Conservation (phyloP, 306 rosid species). For the Betula pendula region DNA sequence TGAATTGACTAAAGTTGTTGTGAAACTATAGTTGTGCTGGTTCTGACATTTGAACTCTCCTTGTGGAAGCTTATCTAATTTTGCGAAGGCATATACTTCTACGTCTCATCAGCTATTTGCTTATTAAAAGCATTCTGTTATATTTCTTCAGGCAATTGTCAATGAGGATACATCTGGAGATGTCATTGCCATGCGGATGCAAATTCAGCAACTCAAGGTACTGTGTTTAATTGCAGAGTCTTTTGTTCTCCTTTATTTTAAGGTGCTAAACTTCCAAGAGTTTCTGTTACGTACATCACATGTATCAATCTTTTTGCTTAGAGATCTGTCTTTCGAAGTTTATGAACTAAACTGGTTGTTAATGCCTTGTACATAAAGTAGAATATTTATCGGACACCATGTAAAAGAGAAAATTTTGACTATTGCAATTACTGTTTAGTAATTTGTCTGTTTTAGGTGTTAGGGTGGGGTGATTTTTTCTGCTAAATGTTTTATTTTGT, state of each 20-base stretch:
- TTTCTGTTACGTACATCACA: slow-evolving; percentile 2
- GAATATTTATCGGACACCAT: neutral
- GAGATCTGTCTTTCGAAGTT: neutral
- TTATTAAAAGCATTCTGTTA: slow-evolving; percentile 3
- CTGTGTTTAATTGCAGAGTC: slow-evolving; percentile 25
- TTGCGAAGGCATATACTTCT: neutral
- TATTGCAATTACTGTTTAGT: neutral
- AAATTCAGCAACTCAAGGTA: slow-evolving; percentile 97
- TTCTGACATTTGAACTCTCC: neutral
- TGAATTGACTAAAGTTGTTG: neutral
- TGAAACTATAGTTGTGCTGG: neutral
- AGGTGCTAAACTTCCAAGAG: neutral
- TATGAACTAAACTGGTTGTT: neutral
- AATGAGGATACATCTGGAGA: slow-evolving; percentile 97
- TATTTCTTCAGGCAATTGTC: slow-evolving; percentile 75
- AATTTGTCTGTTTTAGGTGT: neutral
- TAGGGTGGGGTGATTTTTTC: neutral
- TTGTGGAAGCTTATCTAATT: neutral
- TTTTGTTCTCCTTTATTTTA: neutral
- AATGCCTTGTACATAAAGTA: neutral
- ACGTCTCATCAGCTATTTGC: neutral
- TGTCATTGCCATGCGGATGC: slow-evolving; percentile 91
- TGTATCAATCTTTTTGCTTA: neutral
- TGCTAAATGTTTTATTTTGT: neutral
- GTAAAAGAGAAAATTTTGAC: neutral